phyloP scores from a whole-genome alignment of 176 grass and related monocot species.

The Aegilops umbellulata region DNA sequence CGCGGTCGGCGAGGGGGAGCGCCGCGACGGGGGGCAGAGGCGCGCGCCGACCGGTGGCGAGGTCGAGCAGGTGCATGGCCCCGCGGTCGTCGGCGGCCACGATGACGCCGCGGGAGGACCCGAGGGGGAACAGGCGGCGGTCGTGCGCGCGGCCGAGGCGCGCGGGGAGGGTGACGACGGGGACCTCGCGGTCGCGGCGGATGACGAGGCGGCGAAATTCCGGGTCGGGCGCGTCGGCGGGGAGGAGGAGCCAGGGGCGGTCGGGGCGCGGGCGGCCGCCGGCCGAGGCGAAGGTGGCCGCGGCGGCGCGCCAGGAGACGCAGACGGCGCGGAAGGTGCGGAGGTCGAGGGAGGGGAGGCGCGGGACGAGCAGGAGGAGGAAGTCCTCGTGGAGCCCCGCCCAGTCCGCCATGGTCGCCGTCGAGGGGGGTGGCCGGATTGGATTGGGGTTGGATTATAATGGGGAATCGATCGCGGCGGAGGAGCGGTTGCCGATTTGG shows the following conservation, averaged over 20 bases:
- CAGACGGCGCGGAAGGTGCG: conserved; percentile 47
- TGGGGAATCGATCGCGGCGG: conserved; percentile 14
- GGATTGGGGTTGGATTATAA: not conserved
- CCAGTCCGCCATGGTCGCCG: conserved; percentile 37
- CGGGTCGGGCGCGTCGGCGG: not conserved
- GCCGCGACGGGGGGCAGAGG: conserved; percentile 18
- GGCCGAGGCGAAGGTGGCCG: conserved; percentile 8
- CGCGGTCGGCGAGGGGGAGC: conserved; percentile 30
- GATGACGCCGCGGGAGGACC: conserved; percentile 29
- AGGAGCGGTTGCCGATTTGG: conserved; percentile 31
- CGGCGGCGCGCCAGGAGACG: conserved; percentile 41
- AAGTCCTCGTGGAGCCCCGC: conserved; percentile 38
- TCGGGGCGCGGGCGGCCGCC: conserved; percentile 16
- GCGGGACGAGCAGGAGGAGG: conserved; percentile 34
- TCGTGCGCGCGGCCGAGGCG: conserved; percentile 27
- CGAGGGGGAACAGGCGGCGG: conserved; percentile 25
- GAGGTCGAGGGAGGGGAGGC: conserved; percentile 42
- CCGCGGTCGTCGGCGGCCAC: conserved; percentile 37
- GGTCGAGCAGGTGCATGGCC: conserved; percentile 31
- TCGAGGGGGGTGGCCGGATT: not conserved
- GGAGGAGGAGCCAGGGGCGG: conserved; percentile 44
- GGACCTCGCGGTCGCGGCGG: conserved; percentile 33
- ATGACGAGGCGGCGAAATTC: not conserved
- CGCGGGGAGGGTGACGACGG: conserved; percentile 35
- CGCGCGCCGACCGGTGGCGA: conserved; percentile 1